phyloP scores from a whole-genome alignment of 2,329 filamentous ascomycete species.

The Ascochyta koolunga region DNA sequence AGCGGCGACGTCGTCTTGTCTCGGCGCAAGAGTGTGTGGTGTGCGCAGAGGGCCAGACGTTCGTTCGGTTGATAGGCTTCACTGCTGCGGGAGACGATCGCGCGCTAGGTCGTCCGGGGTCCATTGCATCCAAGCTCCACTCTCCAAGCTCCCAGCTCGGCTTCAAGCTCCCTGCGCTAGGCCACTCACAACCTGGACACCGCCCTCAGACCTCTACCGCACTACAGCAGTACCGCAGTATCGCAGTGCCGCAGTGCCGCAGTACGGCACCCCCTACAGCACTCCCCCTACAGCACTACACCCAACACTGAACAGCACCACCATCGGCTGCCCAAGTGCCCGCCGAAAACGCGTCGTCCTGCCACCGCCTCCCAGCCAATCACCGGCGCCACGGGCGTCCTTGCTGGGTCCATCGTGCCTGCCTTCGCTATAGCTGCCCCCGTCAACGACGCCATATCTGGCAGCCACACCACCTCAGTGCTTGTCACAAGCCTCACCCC shows the following conservation, averaged over 20 bases:
- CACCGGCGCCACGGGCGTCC: slow-evolving; percentile 30
- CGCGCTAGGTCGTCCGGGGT: slow-evolving; percentile 16
- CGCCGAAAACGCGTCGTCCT: slow-evolving; percentile 14
- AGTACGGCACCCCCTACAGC: too few species aligned
- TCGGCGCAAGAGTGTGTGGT: background rate
- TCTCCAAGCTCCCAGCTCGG: too few species aligned
- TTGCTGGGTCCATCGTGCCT: slow-evolving; percentile 15
- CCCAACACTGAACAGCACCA: too few species aligned
- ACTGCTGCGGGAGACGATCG: slow-evolving; percentile 28
- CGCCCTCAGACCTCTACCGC: slow-evolving; percentile 2
- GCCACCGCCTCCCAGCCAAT: slow-evolving; percentile 32
- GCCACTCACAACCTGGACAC: slow-evolving; percentile 13
- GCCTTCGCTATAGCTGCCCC: background rate
- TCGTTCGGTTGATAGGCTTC: background rate
- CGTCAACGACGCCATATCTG: slow-evolving; percentile 4
- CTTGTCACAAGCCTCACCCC: slow-evolving; percentile 47
- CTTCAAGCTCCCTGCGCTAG: too few species aligned
- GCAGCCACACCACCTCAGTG: background rate
- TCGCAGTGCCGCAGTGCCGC: too few species aligned
- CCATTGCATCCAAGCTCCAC: slow-evolving; percentile 3
- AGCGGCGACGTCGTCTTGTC: slow-evolving; percentile 5
- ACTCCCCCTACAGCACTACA: too few species aligned
- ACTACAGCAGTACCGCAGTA: too few species aligned
- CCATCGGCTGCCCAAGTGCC: slow-evolving; percentile 1
- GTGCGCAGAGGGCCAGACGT: slow-evolving; percentile 1